A percentile compares a stretch with the other conserved stretches of the same genome.
These are phyloP conservation scores for Lactuca sativa DNA, from an alignment of 129 eudicot genomes.

Conservation along the genomic window DNA sequence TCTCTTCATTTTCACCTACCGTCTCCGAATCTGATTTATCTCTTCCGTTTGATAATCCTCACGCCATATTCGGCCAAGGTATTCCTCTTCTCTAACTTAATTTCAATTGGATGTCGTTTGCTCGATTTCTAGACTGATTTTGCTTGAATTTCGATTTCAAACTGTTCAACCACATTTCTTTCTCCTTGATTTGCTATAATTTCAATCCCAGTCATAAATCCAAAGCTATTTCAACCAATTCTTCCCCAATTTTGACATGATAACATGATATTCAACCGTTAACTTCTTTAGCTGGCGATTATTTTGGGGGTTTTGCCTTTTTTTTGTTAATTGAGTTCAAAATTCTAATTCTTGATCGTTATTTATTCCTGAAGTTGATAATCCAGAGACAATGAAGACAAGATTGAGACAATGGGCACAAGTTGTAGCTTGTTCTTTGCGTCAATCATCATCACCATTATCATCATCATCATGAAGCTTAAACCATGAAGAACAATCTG, in stretches of 20 bases:
- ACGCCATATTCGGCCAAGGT: conserved; percentile 48
- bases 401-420: conserved; percentile 77
- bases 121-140: neutral
- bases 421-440: conserved; percentile 66
- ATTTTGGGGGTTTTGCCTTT: neutral
- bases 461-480: conserved; percentile 30
- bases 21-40: conserved; percentile 43
- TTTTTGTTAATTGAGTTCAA: conserved; percentile 4
- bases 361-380: conserved; percentile 39
- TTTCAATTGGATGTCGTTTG: neutral
- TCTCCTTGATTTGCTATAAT: conserved; percentile 1
- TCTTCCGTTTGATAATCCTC: conserved; percentile 49
- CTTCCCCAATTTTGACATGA: neutral
- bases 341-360: conserved; percentile 6
- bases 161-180: neutral
- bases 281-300: neutral
- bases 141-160: neutral
- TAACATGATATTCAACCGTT: neutral
- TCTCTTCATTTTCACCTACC: conserved; percentile 6
- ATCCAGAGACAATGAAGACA: conserved; percentile 63
- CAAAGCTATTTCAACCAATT: neutral
- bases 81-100: neutral
- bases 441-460: conserved; percentile 37
- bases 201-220: neutral
- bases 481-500: conserved; percentile 1